A percentile compares a stretch with the other conserved stretches of the same genome.
These are phyloP conservation scores for Curvularia lunata DNA, from an alignment of 2,329 filamentous ascomycete species.

Conservation along the genomic window DNA sequence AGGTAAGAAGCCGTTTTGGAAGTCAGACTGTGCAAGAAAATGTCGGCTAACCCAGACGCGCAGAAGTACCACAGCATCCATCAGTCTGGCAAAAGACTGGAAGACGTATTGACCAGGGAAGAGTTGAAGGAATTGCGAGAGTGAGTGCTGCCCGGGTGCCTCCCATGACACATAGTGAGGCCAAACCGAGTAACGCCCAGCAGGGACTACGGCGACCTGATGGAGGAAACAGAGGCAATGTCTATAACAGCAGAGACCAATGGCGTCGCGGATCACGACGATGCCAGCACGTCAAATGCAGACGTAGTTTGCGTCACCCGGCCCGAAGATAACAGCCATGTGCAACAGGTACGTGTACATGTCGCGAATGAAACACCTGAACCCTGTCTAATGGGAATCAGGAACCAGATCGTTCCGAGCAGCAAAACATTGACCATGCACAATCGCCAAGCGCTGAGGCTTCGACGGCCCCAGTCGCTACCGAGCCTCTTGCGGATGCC, in stretches of 20 bases:
- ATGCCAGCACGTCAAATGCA: slow-evolving; percentile 30
- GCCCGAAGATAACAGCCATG: slow-evolving; percentile 15
- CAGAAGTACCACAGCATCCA: slow-evolving; percentile 51
- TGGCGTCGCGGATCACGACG: slow-evolving; percentile 32
- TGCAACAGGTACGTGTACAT: slow-evolving; percentile 36
- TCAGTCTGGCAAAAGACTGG: slow-evolving; percentile 44
- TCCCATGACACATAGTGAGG: neutral
- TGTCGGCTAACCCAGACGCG: slow-evolving; percentile 12
- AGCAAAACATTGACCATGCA: slow-evolving; percentile 29
- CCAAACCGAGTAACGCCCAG: slow-evolving; percentile 18
- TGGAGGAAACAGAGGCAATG: slow-evolving; percentile 33
- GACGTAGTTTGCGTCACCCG: slow-evolving; percentile 23
- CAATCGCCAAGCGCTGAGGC: slow-evolving; percentile 25
- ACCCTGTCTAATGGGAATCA: slow-evolving; percentile 33
- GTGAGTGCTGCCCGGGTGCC: slow-evolving; percentile 23
- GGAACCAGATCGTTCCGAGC: slow-evolving; percentile 37
- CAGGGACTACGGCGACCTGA: slow-evolving; percentile 43
- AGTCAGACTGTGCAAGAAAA: neutral
- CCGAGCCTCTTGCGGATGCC: slow-evolving; percentile 25
- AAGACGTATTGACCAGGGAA: slow-evolving; percentile 43
- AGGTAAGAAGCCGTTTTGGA: slow-evolving; percentile 28
- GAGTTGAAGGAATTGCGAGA: slow-evolving; percentile 41
- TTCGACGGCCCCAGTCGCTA: slow-evolving; percentile 27
- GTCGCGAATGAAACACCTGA: slow-evolving; percentile 16
- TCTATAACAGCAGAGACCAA: slow-evolving; percentile 23